phyloP scores from a whole-genome alignment of 1,284 basidiomycete genomes.

The Mrakiaceae sp. region DNA sequence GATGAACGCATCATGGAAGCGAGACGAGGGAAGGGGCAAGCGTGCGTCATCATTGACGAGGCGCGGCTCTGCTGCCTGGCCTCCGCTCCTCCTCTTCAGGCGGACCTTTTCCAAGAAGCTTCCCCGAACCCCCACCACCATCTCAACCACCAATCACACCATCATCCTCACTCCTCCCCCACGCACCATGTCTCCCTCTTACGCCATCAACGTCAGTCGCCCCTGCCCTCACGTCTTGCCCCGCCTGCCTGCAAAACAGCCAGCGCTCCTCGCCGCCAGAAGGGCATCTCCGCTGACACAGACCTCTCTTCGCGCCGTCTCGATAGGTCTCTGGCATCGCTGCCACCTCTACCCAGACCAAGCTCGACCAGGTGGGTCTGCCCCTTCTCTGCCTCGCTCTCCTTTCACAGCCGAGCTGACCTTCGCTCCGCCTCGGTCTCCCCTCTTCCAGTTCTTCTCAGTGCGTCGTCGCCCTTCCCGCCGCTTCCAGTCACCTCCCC shows the following conservation, averaged over 20 bases:
- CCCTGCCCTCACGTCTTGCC: not conserved
- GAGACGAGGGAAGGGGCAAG: no score
- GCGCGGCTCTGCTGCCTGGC: no score
- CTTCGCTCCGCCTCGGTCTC: not conserved
- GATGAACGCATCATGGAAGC: no score
- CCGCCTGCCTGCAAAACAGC: not conserved
- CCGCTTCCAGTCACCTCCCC: no score
- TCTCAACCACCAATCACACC: not conserved
- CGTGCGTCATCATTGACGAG: no score
- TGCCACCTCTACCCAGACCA: slow-evolving; percentile 34
- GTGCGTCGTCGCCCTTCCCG: not conserved
- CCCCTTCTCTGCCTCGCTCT: slow-evolving; percentile 30
- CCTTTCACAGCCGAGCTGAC: not conserved
- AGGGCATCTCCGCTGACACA: no score
- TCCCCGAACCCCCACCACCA: no score
- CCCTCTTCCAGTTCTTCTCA: not conserved
- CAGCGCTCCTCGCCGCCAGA: not conserved
- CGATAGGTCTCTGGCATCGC: slow-evolving; percentile 34
- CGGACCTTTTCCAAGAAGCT: no score
- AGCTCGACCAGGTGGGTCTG: slow-evolving; percentile 35
- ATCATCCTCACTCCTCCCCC: not conserved
- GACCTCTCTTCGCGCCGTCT: not conserved
- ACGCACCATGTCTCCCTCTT: slow-evolving; percentile 9
- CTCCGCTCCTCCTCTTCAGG: no score
- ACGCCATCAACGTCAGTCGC: slow-evolving; percentile 12